Evolutionary conservation across 2,329 filamentous ascomycete genomes (phyloP).

Genomic region (Colletotrichum australisinense): DNA sequence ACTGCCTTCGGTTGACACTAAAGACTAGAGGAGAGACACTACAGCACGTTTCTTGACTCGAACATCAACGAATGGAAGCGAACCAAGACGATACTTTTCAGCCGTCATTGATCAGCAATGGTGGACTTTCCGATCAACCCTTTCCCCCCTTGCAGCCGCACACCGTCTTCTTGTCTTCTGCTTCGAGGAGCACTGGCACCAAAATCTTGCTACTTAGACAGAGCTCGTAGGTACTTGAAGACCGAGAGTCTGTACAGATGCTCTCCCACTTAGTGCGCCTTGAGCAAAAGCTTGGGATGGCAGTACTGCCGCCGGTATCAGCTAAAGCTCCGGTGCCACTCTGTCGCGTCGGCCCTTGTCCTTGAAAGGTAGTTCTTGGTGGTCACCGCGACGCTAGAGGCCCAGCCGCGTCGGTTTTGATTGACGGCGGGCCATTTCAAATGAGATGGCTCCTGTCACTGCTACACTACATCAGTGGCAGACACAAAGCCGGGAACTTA

Average conservation of each 20-base stretch:
- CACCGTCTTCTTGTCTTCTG: neutral
- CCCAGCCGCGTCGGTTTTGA: conserved; percentile 4
- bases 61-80: neutral
- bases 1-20: neutral
- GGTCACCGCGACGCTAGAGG: conserved; percentile 9
- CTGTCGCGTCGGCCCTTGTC: conserved; percentile 6
- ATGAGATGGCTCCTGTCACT: conserved; percentile 10
- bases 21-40: neutral
- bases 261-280: neutral
- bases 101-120: neutral
- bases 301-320: neutral
- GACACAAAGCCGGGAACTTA: neutral
- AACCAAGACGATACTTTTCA: neutral
- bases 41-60: neutral
- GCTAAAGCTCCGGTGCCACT: conserved; percentile 1
- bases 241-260: neutral
- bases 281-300: neutral
- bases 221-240: neutral
- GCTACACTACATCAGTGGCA: conserved; percentile 10
- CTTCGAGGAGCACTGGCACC: neutral
- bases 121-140: neutral
- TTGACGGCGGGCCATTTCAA: conserved; percentile 11
- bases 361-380: conserved; percentile 13
- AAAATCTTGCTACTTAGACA: neutral
- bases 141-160: neutral